Conservation (phyloP, 2,329 filamentous ascomycete species). For the Cladobotryum protrusum region DNA sequence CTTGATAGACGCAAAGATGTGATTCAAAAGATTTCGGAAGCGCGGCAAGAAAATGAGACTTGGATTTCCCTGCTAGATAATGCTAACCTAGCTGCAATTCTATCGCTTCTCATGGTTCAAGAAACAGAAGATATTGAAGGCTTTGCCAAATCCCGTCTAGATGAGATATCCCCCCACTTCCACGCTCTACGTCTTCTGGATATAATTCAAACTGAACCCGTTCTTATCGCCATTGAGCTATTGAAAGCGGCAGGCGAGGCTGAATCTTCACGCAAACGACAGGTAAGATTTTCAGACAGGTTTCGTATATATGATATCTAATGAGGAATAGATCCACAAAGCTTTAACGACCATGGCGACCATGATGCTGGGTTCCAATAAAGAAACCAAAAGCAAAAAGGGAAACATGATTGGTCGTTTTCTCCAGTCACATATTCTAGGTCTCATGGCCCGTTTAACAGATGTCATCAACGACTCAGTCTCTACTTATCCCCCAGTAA, state of each 20-base stretch:
- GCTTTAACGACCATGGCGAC: slow-evolving; percentile 42
- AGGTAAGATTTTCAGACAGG: slow-evolving; percentile 41
- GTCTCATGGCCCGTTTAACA: slow-evolving; percentile 77
- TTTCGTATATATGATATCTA: slow-evolving; percentile 15
- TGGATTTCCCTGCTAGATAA: slow-evolving; percentile 50
- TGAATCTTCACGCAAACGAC: slow-evolving; percentile 46
- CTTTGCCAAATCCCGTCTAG: slow-evolving; percentile 62
- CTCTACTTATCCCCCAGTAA: slow-evolving; percentile 45
- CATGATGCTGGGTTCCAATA: slow-evolving; percentile 33
- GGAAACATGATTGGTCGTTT: slow-evolving; percentile 63
- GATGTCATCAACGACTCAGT: slow-evolving; percentile 66
- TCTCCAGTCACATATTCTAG: slow-evolving; percentile 76
- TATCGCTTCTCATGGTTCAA: slow-evolving; percentile 55
- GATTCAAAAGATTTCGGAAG: slow-evolving; percentile 73
- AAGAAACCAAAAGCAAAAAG: slow-evolving; percentile 42
- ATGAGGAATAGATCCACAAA: slow-evolving; percentile 36
- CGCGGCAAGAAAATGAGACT: slow-evolving; percentile 62
- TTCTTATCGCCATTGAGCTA: slow-evolving; percentile 71
- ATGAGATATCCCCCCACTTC: slow-evolving; percentile 65
- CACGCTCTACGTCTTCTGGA: slow-evolving; percentile 58
- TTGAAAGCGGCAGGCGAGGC: slow-evolving; percentile 72
- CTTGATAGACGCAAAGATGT: slow-evolving; percentile 70
- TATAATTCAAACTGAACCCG: slow-evolving; percentile 68
- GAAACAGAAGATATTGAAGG: slow-evolving; percentile 52
- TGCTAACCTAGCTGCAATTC: slow-evolving; percentile 50